A percentile compares a stretch with the other conserved stretches of the same genome.
Evolutionary conservation across 208 protist genomes (phyloP).

Genomic region (Wallacemonas sp.): DNA sequence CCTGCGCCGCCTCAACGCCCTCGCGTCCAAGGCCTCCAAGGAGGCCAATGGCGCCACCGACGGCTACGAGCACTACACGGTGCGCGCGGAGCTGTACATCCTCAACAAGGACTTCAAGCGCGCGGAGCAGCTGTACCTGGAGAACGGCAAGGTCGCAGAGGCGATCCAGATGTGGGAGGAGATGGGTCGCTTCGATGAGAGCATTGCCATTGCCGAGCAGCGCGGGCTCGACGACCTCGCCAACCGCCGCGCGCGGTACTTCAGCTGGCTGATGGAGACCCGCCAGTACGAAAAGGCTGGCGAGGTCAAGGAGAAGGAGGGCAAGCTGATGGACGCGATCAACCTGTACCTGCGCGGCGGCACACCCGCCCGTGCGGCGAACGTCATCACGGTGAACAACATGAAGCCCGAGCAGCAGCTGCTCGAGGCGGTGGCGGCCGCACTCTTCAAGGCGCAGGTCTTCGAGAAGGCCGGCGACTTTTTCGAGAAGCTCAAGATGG

Average conservation of each 20-base stretch:
- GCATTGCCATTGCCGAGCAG: constrained; percentile 86
- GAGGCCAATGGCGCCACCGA: constrained; percentile 62
- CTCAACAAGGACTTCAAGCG: constrained; percentile 92
- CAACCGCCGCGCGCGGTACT: constrained; percentile 89
- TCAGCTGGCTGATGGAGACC: constrained; percentile 95
- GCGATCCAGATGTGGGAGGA: constrained; percentile 97
- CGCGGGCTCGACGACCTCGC: constrained; percentile 86
- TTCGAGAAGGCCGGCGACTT: constrained; percentile 97
- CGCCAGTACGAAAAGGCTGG: constrained; percentile 96
- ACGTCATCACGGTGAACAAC: constrained; percentile 87
- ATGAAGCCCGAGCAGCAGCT: constrained; percentile 88
- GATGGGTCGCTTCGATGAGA: constrained; percentile 94
- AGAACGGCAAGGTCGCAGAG: constrained; percentile 92
- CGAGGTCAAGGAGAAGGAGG: constrained; percentile 93
- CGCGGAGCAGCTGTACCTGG: constrained; percentile 94
- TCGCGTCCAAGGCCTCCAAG: constrained; percentile 62
- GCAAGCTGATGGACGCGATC: constrained; percentile 95
- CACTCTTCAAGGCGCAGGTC: constrained; percentile 92
- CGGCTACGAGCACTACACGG: constrained; percentile 92
- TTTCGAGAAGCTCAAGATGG: constrained; percentile 94
- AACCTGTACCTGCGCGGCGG: constrained; percentile 96
- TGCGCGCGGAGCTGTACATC: constrained; percentile 87
- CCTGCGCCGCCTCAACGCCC: constrained; percentile 88
- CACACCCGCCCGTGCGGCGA: constrained; percentile 92
- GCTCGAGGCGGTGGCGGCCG: constrained; percentile 94